Conservation (phyloP, 2,329 filamentous ascomycete genomes). For the Ophiostoma quercus region DNA sequence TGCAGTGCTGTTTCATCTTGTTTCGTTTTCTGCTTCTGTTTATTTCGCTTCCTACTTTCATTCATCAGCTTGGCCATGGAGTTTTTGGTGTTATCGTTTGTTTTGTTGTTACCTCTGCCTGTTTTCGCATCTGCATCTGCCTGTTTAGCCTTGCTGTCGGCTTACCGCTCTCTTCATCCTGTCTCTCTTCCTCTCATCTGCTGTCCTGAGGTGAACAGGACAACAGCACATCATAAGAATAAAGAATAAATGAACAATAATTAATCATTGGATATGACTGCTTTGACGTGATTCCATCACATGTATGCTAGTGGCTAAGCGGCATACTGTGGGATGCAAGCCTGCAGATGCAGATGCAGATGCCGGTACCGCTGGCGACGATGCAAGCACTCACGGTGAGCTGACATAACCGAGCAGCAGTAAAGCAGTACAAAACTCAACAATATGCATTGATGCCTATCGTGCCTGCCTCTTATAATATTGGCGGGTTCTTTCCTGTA, state of each 20-base stretch:
- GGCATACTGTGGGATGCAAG: background rate
- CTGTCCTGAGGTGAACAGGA: background rate
- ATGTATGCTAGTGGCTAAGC: background rate
- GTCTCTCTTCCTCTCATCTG: background rate
- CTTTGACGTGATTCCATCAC: background rate
- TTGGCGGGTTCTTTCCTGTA: background rate
- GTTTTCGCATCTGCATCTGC: background rate
- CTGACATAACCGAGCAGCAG: background rate
- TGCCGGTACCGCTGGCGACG: background rate
- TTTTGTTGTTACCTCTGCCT: background rate
- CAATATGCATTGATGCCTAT: background rate
- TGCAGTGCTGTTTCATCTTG: background rate
- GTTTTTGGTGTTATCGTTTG: background rate
- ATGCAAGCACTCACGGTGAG: background rate
- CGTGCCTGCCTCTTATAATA: background rate
- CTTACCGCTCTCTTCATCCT: background rate
- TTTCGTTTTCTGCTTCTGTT: background rate
- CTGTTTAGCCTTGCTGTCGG: background rate
- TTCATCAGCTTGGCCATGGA: conserved; percentile 10
- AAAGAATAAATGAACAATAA: background rate
- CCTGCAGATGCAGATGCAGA: background rate
- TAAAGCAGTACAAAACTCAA: too few species aligned
- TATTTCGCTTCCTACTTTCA: background rate
- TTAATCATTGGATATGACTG: background rate
- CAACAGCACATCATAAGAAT: background rate